Conservation (phyloP, 495 filamentous ascomycete genomes). For the Bombardia bombarda region DNA sequence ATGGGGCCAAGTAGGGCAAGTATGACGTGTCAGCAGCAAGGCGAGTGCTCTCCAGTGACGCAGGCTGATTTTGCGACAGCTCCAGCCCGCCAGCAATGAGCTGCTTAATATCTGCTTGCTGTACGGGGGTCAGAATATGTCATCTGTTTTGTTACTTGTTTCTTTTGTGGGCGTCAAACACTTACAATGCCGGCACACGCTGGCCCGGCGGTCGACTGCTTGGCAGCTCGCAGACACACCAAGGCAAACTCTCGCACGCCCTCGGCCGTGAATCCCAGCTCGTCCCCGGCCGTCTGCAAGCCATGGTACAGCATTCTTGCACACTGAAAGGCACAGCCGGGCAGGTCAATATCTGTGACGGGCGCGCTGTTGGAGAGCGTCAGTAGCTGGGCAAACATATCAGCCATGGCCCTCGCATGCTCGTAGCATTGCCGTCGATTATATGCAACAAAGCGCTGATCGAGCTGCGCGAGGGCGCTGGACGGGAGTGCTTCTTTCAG, state of each 20-base stretch:
- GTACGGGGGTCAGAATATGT: slow-evolving; percentile 8
- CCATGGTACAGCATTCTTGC: slow-evolving; percentile 32
- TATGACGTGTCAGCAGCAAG: too few relatives aligned
- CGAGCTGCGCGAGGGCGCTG: slow-evolving; percentile 26
- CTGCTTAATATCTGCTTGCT: slow-evolving; percentile 40
- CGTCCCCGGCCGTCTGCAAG: slow-evolving; percentile 13
- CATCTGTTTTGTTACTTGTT: too few relatives aligned
- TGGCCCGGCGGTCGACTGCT: slow-evolving; percentile 18
- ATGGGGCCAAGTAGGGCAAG: too few relatives aligned
- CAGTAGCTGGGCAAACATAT: slow-evolving; percentile 37
- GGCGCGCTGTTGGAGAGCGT: slow-evolving; percentile 30
- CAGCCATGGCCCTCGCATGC: slow-evolving; percentile 39
- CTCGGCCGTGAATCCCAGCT: slow-evolving; percentile 18
- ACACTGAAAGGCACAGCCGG: slow-evolving; percentile 42
- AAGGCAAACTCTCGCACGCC: slow-evolving; percentile 18
- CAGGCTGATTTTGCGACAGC: background rate
- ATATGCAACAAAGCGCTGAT: slow-evolving; percentile 29
- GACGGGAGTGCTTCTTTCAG: slow-evolving; percentile 35
- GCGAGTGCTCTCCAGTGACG: too few relatives aligned
- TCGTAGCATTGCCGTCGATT: slow-evolving; percentile 35
- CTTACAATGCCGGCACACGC: slow-evolving; percentile 35
- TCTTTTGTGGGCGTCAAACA: background rate
- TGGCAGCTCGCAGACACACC: slow-evolving; percentile 21
- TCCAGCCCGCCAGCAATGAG: slow-evolving; percentile 29
- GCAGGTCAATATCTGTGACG: slow-evolving; percentile 38